phyloP scores from a whole-genome alignment of 2,329 filamentous ascomycete genomes.

The Trichoderma oligosporum region DNA sequence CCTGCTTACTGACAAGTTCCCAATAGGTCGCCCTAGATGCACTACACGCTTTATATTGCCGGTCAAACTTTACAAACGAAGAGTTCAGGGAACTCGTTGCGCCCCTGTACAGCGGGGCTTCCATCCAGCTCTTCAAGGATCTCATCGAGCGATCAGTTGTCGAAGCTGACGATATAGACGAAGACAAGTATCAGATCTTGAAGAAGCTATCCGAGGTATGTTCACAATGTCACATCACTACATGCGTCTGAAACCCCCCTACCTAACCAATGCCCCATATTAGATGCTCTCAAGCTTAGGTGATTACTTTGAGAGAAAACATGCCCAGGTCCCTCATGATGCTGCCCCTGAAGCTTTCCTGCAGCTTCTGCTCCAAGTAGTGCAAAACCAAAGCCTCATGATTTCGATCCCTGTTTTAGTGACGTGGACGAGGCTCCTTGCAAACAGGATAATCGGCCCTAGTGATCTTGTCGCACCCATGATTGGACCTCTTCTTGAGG shows the following conservation, averaged over 20 bases:
- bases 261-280: not conserved
- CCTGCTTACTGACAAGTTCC: conserved; percentile 24
- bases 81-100: conserved; percentile 76
- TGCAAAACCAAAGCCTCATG: conserved; percentile 81
- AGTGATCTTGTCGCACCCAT: conserved; percentile 59
- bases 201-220: conserved; percentile 91
- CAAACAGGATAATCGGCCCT: conserved; percentile 63
- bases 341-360: conserved; percentile 71
- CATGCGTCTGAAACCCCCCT: not conserved
- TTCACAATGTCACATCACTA: not conserved
- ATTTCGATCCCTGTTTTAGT: conserved; percentile 91
- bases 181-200: conserved; percentile 84
- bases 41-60: conserved; percentile 75
- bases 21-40: conserved; percentile 73
- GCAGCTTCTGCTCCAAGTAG: conserved; percentile 71
- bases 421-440: conserved; percentile 80
- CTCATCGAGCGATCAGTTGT: conserved; percentile 78
- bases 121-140: conserved; percentile 66
- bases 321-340: conserved; percentile 59
- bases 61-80: conserved; percentile 68
- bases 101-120: conserved; percentile 71
- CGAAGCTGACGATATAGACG: conserved; percentile 77
- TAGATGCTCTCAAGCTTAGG: conserved; percentile 82
- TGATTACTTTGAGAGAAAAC: conserved; percentile 77
- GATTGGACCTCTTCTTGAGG: conserved; percentile 73